phyloP scores from a whole-genome alignment of 441 rosid species.

The Gossypium schwendimanii region DNA sequence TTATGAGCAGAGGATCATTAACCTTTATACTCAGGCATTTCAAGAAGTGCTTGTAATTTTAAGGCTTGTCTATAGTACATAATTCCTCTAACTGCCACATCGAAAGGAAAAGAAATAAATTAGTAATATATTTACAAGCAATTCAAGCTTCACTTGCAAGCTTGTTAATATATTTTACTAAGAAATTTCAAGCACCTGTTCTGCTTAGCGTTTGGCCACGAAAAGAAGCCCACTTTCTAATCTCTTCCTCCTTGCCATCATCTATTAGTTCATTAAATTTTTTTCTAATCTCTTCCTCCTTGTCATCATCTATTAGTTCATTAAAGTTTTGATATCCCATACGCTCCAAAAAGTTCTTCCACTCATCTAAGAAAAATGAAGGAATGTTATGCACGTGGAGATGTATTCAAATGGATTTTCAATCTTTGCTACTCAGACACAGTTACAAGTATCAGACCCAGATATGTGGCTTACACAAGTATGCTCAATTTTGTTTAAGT shows the following conservation, averaged over 20 bases:
- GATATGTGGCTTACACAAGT: neutral
- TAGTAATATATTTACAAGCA: neutral
- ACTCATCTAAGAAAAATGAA: conserved; percentile 54
- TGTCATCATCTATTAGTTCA: conserved; percentile 37
- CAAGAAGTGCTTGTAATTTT: conserved; percentile 84
- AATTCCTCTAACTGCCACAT: conserved; percentile 83
- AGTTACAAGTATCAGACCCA: neutral
- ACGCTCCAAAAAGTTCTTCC: conserved; percentile 92
- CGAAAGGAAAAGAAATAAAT: conserved; percentile 14
- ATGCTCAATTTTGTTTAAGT: too few species aligned
- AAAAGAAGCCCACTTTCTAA: conserved; percentile 90
- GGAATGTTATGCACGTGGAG: neutral
- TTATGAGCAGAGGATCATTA: conserved; percentile 17
- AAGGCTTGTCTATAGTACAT: conserved; percentile 94
- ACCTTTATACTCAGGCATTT: conserved; percentile 82
- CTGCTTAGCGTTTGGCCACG: conserved; percentile 95
- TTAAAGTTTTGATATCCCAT: conserved; percentile 57
- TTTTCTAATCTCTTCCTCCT: conserved; percentile 62
- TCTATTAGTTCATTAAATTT: conserved; percentile 35
- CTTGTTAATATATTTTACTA: conserved; percentile 3
- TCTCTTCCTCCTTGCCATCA: conserved; percentile 52
- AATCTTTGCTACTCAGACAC: neutral
- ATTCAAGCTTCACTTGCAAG: neutral
- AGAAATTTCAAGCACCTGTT: conserved; percentile 53
- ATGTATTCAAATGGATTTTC: conserved; percentile 12